Percentiles rank a stretch among this genome's conserved stretches.
Conservation (phyloP, 208 protist genomes). For the Trypanosoma platydactyli region DNA sequence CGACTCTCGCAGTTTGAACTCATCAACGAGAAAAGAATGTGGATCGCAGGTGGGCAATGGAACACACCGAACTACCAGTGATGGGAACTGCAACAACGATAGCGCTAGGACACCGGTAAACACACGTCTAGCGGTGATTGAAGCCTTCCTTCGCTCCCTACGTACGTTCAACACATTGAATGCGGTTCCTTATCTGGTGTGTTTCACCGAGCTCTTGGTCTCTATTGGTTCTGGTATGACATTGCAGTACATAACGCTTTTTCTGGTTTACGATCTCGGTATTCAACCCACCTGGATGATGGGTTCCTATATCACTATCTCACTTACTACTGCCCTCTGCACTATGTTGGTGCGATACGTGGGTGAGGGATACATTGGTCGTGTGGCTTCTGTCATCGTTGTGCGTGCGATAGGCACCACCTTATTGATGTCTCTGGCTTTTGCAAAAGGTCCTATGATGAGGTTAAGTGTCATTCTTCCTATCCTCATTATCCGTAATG, state of each 20-base stretch:
- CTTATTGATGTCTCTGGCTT: constrained; percentile 28
- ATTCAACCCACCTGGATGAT: constrained; percentile 36
- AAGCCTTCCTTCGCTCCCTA: too few relatives aligned
- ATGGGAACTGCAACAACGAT: too few relatives aligned
- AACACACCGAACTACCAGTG: too few relatives aligned
- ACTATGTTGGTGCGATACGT: constrained; percentile 12
- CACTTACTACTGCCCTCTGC: constrained; percentile 29
- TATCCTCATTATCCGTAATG: constrained; percentile 50
- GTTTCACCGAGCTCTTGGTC: constrained; percentile 41
- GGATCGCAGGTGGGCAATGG: neutral
- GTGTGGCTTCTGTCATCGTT: constrained; percentile 34
- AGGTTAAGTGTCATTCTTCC: constrained; percentile 18
- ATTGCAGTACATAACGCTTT: constrained; percentile 46
- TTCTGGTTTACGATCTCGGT: constrained; percentile 31
- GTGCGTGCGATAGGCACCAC: constrained; percentile 40
- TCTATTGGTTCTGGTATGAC: constrained; percentile 59
- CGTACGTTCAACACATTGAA: constrained; percentile 10
- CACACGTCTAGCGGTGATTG: too few relatives aligned
- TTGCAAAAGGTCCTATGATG: constrained; percentile 5
- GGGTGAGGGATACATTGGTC: constrained; percentile 32
- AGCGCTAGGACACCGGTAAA: too few relatives aligned
- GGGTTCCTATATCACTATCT: constrained; percentile 38
- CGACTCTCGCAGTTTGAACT: too few relatives aligned
- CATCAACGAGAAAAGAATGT: too few relatives aligned
- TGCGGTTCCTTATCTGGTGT: constrained; percentile 53